Conservation (phyloP, 768 basidiomycete genomes). For the Tulasnella sp. region DNA sequence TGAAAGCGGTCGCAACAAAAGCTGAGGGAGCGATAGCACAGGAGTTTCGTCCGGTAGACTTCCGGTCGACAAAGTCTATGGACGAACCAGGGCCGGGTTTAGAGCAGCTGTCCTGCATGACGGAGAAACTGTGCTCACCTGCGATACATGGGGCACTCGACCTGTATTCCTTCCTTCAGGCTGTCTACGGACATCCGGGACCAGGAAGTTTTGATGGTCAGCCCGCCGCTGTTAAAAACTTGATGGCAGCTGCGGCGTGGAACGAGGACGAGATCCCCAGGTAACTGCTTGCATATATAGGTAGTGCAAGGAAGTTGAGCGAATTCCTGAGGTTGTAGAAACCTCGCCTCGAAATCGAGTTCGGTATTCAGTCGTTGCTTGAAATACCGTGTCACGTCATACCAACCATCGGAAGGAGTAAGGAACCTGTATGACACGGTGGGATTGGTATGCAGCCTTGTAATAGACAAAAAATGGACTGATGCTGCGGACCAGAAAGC, state of each 20-base stretch:
- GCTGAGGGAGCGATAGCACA: conserved; percentile 8
- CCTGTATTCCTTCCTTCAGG: conserved; percentile 45
- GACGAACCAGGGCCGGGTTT: not conserved
- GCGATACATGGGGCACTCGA: conserved; percentile 70
- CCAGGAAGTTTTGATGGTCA: conserved; percentile 79
- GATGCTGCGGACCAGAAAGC: conserved; percentile 39
- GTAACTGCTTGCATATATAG: conserved; percentile 58
- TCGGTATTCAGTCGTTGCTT: conserved; percentile 36
- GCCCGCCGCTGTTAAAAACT: conserved; percentile 56
- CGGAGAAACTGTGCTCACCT: conserved; percentile 35
- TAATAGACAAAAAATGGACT: not conserved
- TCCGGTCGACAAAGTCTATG: conserved; percentile 69
- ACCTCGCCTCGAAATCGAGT: conserved; percentile 55
- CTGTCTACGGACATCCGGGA: conserved; percentile 68
- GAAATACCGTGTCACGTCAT: conserved; percentile 48
- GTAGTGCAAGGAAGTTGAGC: conserved; percentile 26
- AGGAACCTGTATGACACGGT: too few relatives aligned
- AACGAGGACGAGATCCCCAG: conserved; percentile 71
- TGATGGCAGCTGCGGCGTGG: conserved; percentile 77
- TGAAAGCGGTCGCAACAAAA: not conserved
- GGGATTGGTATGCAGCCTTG: not conserved
- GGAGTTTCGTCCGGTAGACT: conserved; percentile 59
- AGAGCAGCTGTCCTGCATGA: not conserved
- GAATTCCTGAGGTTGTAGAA: not conserved
- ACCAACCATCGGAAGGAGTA: conserved; percentile 51